phyloP scores from a whole-genome alignment of 2,329 filamentous ascomycete genomes.

The Colletotrichum phormii region DNA sequence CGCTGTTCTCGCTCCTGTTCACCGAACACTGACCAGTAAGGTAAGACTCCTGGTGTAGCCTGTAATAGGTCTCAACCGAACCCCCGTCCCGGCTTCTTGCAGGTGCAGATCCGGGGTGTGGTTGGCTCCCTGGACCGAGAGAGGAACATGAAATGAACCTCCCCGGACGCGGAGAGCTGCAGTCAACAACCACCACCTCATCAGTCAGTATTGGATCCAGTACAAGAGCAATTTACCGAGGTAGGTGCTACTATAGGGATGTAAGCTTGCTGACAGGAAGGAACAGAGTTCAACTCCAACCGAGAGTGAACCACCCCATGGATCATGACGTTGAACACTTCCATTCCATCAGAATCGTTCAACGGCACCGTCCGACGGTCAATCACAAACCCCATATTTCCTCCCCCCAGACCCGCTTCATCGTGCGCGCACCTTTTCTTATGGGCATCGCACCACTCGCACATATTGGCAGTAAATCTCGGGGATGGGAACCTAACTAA shows the following conservation, averaged over 20 bases:
- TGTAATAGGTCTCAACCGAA: neutral
- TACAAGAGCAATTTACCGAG: neutral
- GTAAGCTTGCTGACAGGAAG: neutral
- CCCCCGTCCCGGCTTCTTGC: conserved; percentile 22
- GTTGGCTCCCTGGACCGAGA: conserved; percentile 1
- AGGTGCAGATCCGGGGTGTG: conserved; percentile 33
- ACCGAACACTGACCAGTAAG: neutral
- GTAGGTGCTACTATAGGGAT: neutral
- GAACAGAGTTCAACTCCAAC: neutral
- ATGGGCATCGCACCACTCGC: conserved; percentile 16
- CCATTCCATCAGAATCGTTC: neutral
- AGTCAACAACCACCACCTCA: neutral
- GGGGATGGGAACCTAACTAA: neutral
- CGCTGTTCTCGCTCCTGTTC: neutral
- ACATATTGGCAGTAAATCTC: neutral
- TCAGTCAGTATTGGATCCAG: neutral
- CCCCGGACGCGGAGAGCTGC: neutral
- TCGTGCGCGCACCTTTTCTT: neutral
- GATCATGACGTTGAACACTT: neutral
- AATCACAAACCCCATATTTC: neutral
- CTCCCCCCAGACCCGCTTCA: neutral
- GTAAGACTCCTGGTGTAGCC: neutral
- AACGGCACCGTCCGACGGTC: neutral
- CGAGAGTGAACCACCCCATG: neutral
- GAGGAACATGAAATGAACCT: neutral